Evolutionary conservation across 345 rosid species (phyloP).

Genomic region (Camelina hispida): DNA sequence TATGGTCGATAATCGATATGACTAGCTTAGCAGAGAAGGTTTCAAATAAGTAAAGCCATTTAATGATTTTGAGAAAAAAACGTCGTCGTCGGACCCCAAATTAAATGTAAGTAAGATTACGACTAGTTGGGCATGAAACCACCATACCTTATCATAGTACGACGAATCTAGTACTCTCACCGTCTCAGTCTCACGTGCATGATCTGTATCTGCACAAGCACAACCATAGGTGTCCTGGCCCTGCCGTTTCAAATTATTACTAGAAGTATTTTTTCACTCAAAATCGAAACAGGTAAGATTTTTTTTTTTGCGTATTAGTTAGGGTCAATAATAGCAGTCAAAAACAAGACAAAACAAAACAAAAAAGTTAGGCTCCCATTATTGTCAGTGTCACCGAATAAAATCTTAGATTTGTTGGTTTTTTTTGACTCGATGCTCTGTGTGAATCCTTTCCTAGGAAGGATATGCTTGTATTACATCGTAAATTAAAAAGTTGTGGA

Average conservation of each 20-base stretch:
- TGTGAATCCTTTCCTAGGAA: not conserved
- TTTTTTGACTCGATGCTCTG: slow-evolving; percentile 18
- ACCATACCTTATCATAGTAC: not conserved
- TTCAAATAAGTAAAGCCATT: slow-evolving; percentile 12
- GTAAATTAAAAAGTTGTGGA: not conserved
- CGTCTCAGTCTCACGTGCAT: too few species aligned
- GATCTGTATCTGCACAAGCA: too few species aligned
- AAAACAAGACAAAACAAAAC: not conserved
- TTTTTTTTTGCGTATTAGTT: not conserved
- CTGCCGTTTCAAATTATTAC: not conserved
- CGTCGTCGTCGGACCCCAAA: not conserved
- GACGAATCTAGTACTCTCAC: not conserved
- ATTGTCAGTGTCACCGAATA: not conserved
- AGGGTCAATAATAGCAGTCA: not conserved
- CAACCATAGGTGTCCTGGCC: too few species aligned
- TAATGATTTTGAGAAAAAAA: slow-evolving; percentile 1
- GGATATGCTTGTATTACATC: not conserved
- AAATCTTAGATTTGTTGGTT: not conserved
- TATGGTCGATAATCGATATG: not conserved
- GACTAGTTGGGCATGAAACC: not conserved
- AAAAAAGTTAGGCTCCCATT: not conserved
- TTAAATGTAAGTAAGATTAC: not conserved
- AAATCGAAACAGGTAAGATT: slow-evolving; percentile 5
- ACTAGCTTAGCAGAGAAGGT: not conserved
- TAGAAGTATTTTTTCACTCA: not conserved